Evolutionary conservation across 257 asterid genomes (phyloP).

Genomic region (Penstemon newberryi): DNA sequence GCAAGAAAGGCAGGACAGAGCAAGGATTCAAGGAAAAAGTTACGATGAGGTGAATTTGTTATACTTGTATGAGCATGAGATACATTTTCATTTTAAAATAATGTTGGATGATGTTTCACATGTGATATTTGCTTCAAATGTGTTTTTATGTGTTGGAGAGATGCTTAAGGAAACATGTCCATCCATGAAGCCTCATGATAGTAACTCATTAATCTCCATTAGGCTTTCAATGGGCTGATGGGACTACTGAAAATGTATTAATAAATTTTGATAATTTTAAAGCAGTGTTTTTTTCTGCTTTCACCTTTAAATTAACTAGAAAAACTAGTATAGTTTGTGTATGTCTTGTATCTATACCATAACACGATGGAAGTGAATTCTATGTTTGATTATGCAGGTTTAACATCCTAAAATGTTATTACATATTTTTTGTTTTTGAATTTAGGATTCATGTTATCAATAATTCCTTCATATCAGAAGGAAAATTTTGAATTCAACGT

Average conservation of each 20-base stretch:
- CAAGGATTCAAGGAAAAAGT: conserved; percentile 71
- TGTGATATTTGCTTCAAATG: not conserved
- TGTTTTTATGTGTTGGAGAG: conserved; percentile 8
- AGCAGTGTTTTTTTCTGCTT: not conserved
- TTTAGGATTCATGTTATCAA: not conserved
- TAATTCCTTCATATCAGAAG: not conserved
- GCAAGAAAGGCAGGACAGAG: conserved; percentile 88
- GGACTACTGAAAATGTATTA: not conserved
- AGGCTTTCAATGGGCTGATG: conserved; percentile 11
- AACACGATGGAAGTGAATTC: conserved; percentile 7
- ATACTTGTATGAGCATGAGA: conserved; percentile 14
- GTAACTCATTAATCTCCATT: conserved; percentile 2
- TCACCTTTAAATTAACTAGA: not conserved
- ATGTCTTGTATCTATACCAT: conserved; percentile 10
- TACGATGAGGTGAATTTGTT: conserved; percentile 73
- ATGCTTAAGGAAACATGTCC: conserved; percentile 2
- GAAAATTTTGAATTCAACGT: not conserved
- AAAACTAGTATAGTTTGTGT: not conserved
- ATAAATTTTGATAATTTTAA: not conserved
- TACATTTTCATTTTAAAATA: conserved; percentile 13
- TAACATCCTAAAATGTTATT: not conserved
- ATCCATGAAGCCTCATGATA: conserved; percentile 8
- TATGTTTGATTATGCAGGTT: conserved; percentile 18
- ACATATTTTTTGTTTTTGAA: not conserved
- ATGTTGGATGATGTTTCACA: not conserved